Percentiles rank a stretch among this genome's conserved stretches.
Evolutionary conservation across 2,329 filamentous ascomycete species (phyloP).

Genomic region (Penicillium concentricum): DNA sequence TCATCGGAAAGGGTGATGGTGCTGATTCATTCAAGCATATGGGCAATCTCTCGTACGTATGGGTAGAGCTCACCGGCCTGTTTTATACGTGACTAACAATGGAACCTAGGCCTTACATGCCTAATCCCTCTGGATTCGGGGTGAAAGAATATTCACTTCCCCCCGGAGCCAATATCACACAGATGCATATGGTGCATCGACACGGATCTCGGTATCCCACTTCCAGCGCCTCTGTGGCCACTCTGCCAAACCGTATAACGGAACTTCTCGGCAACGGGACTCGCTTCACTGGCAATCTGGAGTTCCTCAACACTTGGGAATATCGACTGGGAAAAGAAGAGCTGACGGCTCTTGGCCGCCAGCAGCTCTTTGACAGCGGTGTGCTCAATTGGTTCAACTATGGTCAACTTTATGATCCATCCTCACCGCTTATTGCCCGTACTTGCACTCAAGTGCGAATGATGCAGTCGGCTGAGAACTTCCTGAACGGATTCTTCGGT

Average conservation of each 20-base stretch:
- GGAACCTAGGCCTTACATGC: slow-evolving; percentile 61
- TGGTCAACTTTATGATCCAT: slow-evolving; percentile 67
- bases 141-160: slow-evolving; percentile 70
- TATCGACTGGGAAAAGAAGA: slow-evolving; percentile 70
- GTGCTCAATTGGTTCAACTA: slow-evolving; percentile 73
- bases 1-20: slow-evolving; percentile 56
- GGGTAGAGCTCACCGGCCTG: neutral
- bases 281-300: slow-evolving; percentile 58
- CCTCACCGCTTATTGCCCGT: slow-evolving; percentile 69
- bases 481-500: slow-evolving; percentile 76
- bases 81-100: neutral
- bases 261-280: slow-evolving; percentile 52
- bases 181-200: slow-evolving; percentile 70
- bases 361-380: slow-evolving; percentile 71
- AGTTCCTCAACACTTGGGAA: slow-evolving; percentile 67
- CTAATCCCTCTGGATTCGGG: slow-evolving; percentile 64
- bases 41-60: slow-evolving; percentile 56
- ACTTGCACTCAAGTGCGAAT: slow-evolving; percentile 77
- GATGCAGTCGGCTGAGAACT: slow-evolving; percentile 75
- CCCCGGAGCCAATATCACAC: slow-evolving; percentile 64
- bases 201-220: slow-evolving; percentile 75
- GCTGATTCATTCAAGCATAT: slow-evolving; percentile 69
- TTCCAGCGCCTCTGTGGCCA: slow-evolving; percentile 54
- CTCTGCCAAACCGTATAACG: slow-evolving; percentile 58
- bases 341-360: slow-evolving; percentile 68